phyloP scores from a whole-genome alignment of 495 filamentous ascomycete species.

The Geopyxis carbonaria region DNA sequence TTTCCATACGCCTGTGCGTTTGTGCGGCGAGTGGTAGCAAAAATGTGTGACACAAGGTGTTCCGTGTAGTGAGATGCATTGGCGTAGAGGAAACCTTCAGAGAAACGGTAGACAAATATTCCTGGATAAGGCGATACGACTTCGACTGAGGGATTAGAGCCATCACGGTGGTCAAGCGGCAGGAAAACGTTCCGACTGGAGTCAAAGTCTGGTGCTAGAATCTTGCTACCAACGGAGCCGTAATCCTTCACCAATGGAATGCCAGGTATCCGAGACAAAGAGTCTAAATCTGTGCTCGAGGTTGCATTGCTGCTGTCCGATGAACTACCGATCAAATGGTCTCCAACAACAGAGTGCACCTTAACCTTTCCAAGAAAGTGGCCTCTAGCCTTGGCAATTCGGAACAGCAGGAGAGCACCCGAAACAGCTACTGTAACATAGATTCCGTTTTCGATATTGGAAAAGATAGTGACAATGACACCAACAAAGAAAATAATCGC shows the following conservation, averaged over 20 bases:
- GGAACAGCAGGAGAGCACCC: conserved; percentile 63
- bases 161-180: conserved; percentile 74
- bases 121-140: conserved; percentile 72
- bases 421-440: conserved; percentile 70
- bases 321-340: conserved; percentile 48
- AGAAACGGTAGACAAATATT: conserved; percentile 94
- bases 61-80: conserved; percentile 88
- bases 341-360: conserved; percentile 76
- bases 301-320: background rate
- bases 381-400: conserved; percentile 63
- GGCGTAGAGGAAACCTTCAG: conserved; percentile 87
- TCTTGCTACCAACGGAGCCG: conserved; percentile 11
- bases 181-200: conserved; percentile 60
- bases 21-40: conserved; percentile 59
- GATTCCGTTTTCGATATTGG: conserved; percentile 78
- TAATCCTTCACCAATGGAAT: conserved; percentile 1
- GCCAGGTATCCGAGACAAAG: too few relatives aligned
- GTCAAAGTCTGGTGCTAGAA: conserved; percentile 34
- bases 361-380: conserved; percentile 79
- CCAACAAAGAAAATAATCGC: conserved; percentile 87
- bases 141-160: conserved; percentile 73
- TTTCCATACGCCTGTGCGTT: conserved; percentile 42
- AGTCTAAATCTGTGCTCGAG: conserved; percentile 11
- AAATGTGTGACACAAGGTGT: conserved; percentile 54
- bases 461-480: conserved; percentile 78